Percentiles rank a stretch among this genome's conserved stretches.
These are phyloP conservation scores for Lophium mytilinum DNA, from an alignment of 495 filamentous ascomycete species.

Conservation along the genomic window DNA sequence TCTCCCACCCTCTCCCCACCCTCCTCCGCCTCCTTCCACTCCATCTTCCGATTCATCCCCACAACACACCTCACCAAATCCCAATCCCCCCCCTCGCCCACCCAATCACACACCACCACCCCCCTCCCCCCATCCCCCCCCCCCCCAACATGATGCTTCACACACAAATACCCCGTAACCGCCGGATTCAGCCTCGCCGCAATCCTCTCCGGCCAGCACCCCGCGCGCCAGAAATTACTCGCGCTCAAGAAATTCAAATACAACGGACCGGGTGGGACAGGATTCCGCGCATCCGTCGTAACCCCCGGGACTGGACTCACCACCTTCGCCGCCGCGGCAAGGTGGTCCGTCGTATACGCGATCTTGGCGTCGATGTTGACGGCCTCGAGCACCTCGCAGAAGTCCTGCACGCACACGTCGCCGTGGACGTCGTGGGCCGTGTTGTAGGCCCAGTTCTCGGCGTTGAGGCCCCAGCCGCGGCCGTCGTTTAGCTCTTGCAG, in stretches of 20 bases:
- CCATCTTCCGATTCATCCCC: conserved; percentile 77
- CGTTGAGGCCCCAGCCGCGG: conserved; percentile 74
- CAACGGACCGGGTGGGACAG: conserved; percentile 46
- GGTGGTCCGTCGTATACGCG: conserved; percentile 58
- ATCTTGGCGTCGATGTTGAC: conserved; percentile 77
- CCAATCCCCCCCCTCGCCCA: conserved; percentile 85
- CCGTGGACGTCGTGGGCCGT: conserved; percentile 67
- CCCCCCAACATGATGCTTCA: conserved; percentile 46
- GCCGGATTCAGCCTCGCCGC: conserved; percentile 90
- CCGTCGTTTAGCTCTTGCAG: conserved; percentile 45
- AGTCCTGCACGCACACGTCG: conserved; percentile 83
- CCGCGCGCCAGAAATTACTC: conserved; percentile 85
- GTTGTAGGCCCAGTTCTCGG: conserved; percentile 80
- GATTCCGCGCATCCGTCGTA: conserved; percentile 38
- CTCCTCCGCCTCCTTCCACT: conserved; percentile 35
- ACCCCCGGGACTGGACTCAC: conserved; percentile 32
- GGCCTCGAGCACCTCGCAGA: conserved; percentile 76
- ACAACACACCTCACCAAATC: conserved; percentile 83
- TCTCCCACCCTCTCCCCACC: background rate
- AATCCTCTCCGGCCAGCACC: conserved; percentile 90
- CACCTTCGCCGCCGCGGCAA: conserved; percentile 57
- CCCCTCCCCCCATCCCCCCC: conserved; percentile 77
- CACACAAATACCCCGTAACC: conserved; percentile 69
- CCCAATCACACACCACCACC: conserved; percentile 89
- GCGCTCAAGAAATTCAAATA: conserved; percentile 87